Percentiles rank a stretch among this genome's conserved stretches.
Evolutionary conservation across 2,329 filamentous ascomycete species (phyloP).

Genomic region (Penicillium sp.): DNA sequence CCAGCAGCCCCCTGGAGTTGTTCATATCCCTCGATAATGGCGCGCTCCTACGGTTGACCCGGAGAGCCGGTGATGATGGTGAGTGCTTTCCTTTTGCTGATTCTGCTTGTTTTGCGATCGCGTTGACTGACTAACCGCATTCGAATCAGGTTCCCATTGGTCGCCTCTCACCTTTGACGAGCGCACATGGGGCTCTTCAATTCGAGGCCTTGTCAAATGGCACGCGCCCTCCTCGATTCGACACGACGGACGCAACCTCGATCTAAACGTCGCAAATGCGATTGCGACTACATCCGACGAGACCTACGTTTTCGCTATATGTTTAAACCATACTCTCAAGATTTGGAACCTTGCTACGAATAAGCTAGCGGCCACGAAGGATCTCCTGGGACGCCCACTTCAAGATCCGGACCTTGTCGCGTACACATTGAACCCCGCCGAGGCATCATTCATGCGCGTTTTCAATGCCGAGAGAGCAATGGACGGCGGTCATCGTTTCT

Average conservation of each 20-base stretch:
- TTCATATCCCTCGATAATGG: slow-evolving; percentile 62
- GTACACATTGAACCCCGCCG: slow-evolving; percentile 73
- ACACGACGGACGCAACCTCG: slow-evolving; percentile 42
- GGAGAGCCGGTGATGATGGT: slow-evolving; percentile 53
- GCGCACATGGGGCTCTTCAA: slow-evolving; percentile 47
- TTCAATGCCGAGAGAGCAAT: slow-evolving; percentile 54
- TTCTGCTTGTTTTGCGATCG: slow-evolving; percentile 1
- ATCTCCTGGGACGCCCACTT: slow-evolving; percentile 67
- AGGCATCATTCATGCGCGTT: slow-evolving; percentile 71
- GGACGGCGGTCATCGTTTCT: slow-evolving; percentile 50
- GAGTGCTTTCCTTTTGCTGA: slow-evolving; percentile 16
- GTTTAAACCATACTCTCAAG: slow-evolving; percentile 81
- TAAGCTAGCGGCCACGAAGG: slow-evolving; percentile 69
- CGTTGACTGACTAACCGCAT: slow-evolving; percentile 15
- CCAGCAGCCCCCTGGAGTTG: slow-evolving; percentile 67
- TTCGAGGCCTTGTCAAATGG: slow-evolving; percentile 47
- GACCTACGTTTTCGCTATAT: slow-evolving; percentile 67
- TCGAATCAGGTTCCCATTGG: slow-evolving; percentile 40
- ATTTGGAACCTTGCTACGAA: slow-evolving; percentile 86
- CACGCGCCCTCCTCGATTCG: slow-evolving; percentile 42
- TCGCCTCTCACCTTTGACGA: slow-evolving; percentile 48
- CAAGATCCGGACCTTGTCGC: slow-evolving; percentile 67
- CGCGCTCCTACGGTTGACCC: slow-evolving; percentile 62
- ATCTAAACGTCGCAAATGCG: slow-evolving; percentile 43
- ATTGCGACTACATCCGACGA: slow-evolving; percentile 47